Evolutionary conservation across 768 basidiomycete species (phyloP), one percentile per base, ranked within the genome.

Genomic region (Lyophyllum decastes): DNA sequence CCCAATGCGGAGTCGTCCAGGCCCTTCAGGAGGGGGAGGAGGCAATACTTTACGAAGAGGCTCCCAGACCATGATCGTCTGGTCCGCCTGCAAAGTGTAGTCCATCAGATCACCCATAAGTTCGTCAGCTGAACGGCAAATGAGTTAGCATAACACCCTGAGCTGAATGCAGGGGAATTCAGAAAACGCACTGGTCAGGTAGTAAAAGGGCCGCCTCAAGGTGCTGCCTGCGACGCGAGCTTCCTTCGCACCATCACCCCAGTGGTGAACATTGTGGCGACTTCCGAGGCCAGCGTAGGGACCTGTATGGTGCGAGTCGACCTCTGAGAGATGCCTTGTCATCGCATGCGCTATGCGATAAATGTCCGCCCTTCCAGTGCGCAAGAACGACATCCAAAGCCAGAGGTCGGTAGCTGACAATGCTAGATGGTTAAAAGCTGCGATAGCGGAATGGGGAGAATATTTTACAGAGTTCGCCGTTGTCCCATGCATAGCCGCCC

Each of bases 241-340:
- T 49, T 76, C 75, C 43, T 76, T 76, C 0, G 75, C 75, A 22
- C 75, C 75, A 62, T 76, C 75, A 38, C 75, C 75, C 75, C 75
- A 76, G 41, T 75, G 73, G 16, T 67, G 68, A 26, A 76, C 75
- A 51, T 76, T 75, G 54, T 76, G 75, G 2, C 74, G 61, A 50
- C 68, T 68, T 6, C 73, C 73, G 44, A 75, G 64, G 14, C 75
- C 75, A 25, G 73, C 73, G 40, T 69, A 75, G 7, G 75, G 69
- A 5, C 75, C 75, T 0, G 63, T 73, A 54, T 76, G 75, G 52
- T 76, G 74, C 25, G 70, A 72, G 56, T 75, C 73, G 45, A 73
- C 72, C 55, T 76, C 75, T 0, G 73, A 72, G 22, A 75, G 60
- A 51, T 75, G 73, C 2, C 72, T 68, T 10, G 75, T 76, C 72